Evolutionary conservation across 495 filamentous ascomycete species (phyloP).

Genomic region (Trichoderma erinaceum): DNA sequence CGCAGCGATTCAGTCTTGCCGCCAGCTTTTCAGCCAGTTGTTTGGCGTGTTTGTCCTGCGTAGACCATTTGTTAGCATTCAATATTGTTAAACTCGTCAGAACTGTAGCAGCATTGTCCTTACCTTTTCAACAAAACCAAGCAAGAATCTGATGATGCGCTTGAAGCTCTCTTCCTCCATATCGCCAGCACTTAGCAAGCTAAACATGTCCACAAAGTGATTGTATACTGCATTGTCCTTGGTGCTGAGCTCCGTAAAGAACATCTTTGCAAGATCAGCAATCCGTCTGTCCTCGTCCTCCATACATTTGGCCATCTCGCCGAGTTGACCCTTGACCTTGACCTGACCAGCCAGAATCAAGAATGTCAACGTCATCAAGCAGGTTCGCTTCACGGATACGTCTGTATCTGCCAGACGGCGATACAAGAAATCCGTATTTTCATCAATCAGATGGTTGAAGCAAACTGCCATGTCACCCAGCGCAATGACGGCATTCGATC

Average conservation of each 20-base stretch:
- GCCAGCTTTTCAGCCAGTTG: constrained; percentile 92
- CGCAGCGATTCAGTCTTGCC: constrained; percentile 75
- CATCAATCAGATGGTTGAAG: constrained; percentile 98
- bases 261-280: constrained; percentile 91
- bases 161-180: constrained; percentile 79
- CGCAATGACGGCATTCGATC: constrained; percentile 93
- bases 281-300: constrained; percentile 93
- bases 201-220: constrained; percentile 99
- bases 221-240: constrained; percentile 99
- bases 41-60: constrained; percentile 93
- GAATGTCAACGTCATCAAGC: constrained; percentile 98
- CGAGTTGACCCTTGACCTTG: constrained; percentile 99
- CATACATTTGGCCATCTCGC: constrained; percentile 98
- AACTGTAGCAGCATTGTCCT: constrained; percentile 16
- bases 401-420: constrained; percentile 84
- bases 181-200: constrained; percentile 74
- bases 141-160: constrained; percentile 84
- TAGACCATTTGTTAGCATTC: constrained; percentile 15
- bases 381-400: constrained; percentile 88
- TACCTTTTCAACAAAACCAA: constrained; percentile 97
- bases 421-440: constrained; percentile 98
- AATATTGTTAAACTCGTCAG: constrained; percentile 16
- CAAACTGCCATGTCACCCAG: constrained; percentile 98
- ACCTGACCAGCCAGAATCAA: constrained; percentile 95
- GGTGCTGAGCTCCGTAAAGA: constrained; percentile 92